Percentiles rank a stretch among this genome's conserved stretches.
Conservation (phyloP, 169 alveolate genomes). For the Plasmodium blacklocki region DNA sequence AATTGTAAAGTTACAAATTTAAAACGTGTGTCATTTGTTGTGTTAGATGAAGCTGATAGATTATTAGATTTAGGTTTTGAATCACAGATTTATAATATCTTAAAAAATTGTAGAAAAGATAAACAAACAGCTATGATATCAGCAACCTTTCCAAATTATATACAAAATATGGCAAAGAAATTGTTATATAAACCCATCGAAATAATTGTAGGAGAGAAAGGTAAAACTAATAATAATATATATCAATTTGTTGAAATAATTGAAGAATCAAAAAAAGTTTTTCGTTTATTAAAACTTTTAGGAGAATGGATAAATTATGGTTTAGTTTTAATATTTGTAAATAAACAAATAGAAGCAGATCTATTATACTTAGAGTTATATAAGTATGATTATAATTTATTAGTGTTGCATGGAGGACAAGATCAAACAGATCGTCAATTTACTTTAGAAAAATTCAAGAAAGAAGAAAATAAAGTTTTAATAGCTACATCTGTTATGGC, state of each 20-base stretch:
- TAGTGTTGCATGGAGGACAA: constrained; percentile 98
- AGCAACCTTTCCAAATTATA: constrained; percentile 98
- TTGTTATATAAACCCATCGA: constrained; percentile 96
- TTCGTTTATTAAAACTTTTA: constrained; percentile 93
- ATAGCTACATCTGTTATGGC: constrained; percentile 99
- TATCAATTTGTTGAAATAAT: constrained; percentile 95
- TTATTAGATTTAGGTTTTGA: constrained; percentile 98
- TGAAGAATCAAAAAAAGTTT: constrained; percentile 90
- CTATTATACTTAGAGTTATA: constrained; percentile 90
- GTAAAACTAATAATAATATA: constrained; percentile 92
- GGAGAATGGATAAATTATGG: constrained; percentile 98
- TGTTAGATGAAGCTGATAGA: constrained; percentile 99
- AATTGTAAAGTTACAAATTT: constrained; percentile 94
- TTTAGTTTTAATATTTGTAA: constrained; percentile 96
- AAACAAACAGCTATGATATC: constrained; percentile 97
- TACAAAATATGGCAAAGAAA: constrained; percentile 96
- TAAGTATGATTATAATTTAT: constrained; percentile 91
- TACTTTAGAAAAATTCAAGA: constrained; percentile 94
- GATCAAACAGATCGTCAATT: constrained; percentile 98
- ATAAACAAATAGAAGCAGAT: constrained; percentile 97
- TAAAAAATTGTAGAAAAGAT: constrained; percentile 93
- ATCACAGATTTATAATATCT: constrained; percentile 95
- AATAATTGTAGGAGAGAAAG: constrained; percentile 94
- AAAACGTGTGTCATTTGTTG: constrained; percentile 94
- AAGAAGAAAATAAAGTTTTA: constrained; percentile 87